These are phyloP conservation scores for Porphyrellus cyaneotinctus DNA, from an alignment of 768 basidiomycete genomes.

Conservation along the genomic window DNA sequence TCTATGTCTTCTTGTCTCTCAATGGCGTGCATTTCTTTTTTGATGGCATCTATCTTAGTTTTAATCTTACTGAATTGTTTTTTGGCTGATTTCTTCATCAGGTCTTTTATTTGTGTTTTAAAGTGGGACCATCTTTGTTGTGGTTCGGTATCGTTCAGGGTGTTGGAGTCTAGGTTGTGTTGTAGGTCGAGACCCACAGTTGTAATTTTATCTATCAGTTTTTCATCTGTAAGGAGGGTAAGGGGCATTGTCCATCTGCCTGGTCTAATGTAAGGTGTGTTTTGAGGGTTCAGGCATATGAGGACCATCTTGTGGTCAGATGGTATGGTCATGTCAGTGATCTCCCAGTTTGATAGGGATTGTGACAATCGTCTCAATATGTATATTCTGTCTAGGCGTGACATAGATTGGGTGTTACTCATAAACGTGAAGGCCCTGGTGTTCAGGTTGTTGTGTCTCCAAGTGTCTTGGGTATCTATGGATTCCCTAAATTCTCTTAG, in stretches of 20 bases:
- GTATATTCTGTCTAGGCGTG: not conserved
- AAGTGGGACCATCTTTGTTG: not conserved
- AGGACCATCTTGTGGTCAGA: not conserved
- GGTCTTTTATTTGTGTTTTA: not conserved
- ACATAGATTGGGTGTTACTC: too few species aligned
- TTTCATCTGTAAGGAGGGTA: not conserved
- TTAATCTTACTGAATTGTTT: not conserved
- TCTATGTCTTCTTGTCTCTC: too few species aligned
- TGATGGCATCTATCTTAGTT: not conserved
- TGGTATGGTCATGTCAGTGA: not conserved
- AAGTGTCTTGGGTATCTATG: too few species aligned
- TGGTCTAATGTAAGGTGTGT: not conserved
- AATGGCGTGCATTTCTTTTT: not conserved
- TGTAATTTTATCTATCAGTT: not conserved
- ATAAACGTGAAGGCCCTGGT: too few species aligned
- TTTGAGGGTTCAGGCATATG: not conserved
- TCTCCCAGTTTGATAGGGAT: not conserved
- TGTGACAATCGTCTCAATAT: not conserved
- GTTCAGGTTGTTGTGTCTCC: too few species aligned
- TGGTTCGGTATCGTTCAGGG: not conserved
- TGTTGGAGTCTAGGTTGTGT: not conserved
- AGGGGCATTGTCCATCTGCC: not conserved
- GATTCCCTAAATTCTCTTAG: too few species aligned
- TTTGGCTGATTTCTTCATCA: not conserved
- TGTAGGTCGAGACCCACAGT: not conserved